These are phyloP conservation scores for Neofusicoccum sp. DNA, from an alignment of 2,329 filamentous ascomycete species.

Conservation along the genomic window DNA sequence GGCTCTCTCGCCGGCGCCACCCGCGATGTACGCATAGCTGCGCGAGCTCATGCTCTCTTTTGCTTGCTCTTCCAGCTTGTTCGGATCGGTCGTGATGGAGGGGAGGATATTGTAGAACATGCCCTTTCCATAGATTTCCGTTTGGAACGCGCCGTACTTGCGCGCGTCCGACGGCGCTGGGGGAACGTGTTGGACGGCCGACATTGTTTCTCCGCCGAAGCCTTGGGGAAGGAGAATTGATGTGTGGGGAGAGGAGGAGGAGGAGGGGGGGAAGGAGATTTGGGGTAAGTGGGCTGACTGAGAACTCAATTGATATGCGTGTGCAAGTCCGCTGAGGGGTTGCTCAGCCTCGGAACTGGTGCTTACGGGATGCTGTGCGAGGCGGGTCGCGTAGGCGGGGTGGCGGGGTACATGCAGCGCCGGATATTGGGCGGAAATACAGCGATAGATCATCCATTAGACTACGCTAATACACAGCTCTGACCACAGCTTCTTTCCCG, in stretches of 20 bases:
- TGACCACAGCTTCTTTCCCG: too few species aligned
- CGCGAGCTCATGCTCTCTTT: constrained; percentile 46
- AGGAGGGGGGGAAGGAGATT: background rate
- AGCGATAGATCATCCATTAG: too few species aligned
- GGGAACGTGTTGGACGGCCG: background rate
- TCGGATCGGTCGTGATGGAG: constrained; percentile 59
- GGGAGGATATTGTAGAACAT: constrained; percentile 50
- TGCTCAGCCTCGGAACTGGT: background rate
- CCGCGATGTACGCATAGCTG: constrained; percentile 60
- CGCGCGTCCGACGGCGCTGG: constrained; percentile 15
- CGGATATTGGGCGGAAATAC: too few species aligned
- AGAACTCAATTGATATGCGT: too few species aligned
- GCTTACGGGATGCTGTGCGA: background rate
- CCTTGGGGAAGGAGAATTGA: too few species aligned
- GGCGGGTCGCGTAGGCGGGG: background rate
- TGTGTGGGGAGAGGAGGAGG: too few species aligned
- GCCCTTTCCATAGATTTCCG: constrained; percentile 53
- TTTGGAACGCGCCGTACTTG: constrained; percentile 42
- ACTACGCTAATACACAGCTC: too few species aligned
- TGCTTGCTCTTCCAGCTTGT: constrained; percentile 57
- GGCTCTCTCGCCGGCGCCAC: constrained; percentile 61
- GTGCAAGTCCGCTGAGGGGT: constrained; percentile 1
- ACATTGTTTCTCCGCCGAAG: background rate
- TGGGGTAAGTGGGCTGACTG: background rate
- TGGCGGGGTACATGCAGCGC: too few species aligned